Evolutionary conservation across 1,284 basidiomycete species (phyloP), one percentile per base, ranked within the genome.

Genomic region (Polyporus tsugae): DNA sequence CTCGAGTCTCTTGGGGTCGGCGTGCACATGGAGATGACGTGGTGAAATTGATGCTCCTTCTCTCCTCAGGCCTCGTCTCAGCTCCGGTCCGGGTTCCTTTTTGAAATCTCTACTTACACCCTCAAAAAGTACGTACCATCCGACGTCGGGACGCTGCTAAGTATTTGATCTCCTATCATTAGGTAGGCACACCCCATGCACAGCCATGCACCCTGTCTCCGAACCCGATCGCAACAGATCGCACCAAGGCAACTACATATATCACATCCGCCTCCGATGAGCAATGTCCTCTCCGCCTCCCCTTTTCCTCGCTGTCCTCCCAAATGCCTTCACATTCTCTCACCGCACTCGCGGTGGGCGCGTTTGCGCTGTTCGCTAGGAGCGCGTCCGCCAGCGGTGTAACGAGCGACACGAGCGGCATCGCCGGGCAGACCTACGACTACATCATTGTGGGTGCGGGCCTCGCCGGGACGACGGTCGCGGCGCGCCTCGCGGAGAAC

Each of bases 391-490:
- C 68, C 4, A 53, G 68, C 7, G 71, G 69, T 1, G 55, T 72
- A 39, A 70, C 67, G 1, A 65, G 29, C 41, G 69, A 70, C 25
- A 6, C 65, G 0, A 62, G 35, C 29, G 46, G 38, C 1, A 62
- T 64, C 33, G 58, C 58, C 38, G 69, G 69, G 13, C 64, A 82
- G 66, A 83, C 85, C 0, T 91, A 84, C 74, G 90, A 92, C 81
- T 92, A 92, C 75, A 87, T 92, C 71, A 83, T 92, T 62, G 85
- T 89, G 6, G 91, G 91, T 4, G 90, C 85, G 33, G 91, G 91
- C 0, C 80, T 91, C 4, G 83, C 87, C 1, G 91, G 91, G 3
- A 82, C 86, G 9, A 89, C 88, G 0, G 84, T 93, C 6, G 91
- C 91, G 3, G 81, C 83, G 15, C 83, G 91, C 4, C 81, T 93